Conservation (phyloP, 2,329 filamentous ascomycete genomes). For the Aspergillus tamarii region DNA sequence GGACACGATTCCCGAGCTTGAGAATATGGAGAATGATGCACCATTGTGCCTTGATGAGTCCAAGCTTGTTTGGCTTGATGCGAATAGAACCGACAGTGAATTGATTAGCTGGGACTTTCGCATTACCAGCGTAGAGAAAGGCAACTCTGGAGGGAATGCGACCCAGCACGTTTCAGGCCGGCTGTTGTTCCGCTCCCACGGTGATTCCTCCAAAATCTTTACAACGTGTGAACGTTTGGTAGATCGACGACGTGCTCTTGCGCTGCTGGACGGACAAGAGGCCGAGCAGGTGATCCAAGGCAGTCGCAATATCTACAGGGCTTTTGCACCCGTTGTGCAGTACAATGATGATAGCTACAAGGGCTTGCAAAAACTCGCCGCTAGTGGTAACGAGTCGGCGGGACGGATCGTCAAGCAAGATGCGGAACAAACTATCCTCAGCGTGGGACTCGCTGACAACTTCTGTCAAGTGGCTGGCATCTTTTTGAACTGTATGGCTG, state of each 20-base stretch:
- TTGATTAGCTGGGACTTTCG: constrained; percentile 33
- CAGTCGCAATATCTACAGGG: constrained; percentile 23
- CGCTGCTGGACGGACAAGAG: constrained; percentile 14
- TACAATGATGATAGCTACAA: constrained; percentile 19
- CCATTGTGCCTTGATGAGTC: constrained; percentile 38
- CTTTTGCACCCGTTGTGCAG: constrained; percentile 23
- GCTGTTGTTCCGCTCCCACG: constrained; percentile 21
- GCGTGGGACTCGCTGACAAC: constrained; percentile 26
- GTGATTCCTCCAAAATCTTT: constrained; percentile 26
- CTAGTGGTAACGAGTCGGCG: constrained; percentile 24
- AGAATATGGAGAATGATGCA: constrained; percentile 34
- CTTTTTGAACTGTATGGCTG: constrained; percentile 38
- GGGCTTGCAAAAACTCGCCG: constrained; percentile 24
- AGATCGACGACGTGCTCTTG: constrained; percentile 30
- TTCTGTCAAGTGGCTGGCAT: constrained; percentile 41
- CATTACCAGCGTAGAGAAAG: constrained; percentile 20
- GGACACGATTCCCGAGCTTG: constrained; percentile 31
- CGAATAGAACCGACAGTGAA: constrained; percentile 20
- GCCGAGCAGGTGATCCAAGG: constrained; percentile 23
- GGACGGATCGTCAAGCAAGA: constrained; percentile 22
- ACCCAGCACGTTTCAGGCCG: constrained; percentile 31
- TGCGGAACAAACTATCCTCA: constrained; percentile 26
- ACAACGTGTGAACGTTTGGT: constrained; percentile 38
- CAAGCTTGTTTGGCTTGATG: constrained; percentile 32
- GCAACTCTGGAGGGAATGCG: not conserved